Evolutionary conservation across 2,329 filamentous ascomycete species (phyloP), one percentile per base, ranked within the genome.

Genomic region (Alternaria gansuensis): DNA sequence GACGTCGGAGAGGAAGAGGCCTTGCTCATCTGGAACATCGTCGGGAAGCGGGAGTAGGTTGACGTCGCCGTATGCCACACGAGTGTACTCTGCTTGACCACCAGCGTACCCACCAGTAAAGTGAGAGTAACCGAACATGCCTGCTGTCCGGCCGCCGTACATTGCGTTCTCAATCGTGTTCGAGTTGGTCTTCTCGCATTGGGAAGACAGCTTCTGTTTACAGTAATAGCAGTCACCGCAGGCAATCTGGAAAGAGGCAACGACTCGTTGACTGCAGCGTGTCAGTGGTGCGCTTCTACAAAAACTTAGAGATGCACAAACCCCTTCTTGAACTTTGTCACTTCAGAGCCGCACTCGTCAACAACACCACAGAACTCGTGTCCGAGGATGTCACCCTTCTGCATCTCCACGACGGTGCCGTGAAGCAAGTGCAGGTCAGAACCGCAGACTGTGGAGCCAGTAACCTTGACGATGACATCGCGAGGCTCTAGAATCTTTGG

Each of bases 61-160:
- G 59, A 92, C 88, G 67, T 95, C 90, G 28, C 87, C 92, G 29
- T 88, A 85, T 0, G 93, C 92, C 7, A 96, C 91, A 7, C 92
- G 86, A 0, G 93, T 89, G 70, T 92, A 96, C 78, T 96, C 93
- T 4, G 92, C 90, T 77, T 96, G 93, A 0, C 92, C 92, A 48
- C 93, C 92, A 0, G 92, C 91, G 72, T 94, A 96, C 0, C 93
- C 93, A 6, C 92, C 92, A 0, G 90, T 93, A 72, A 96, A 91
- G 71, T 92, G 83, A 11, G 77, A 80, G 74, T 85, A 85, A 2
- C 83, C 83, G 59, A 85, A 85, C 78, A 83, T 82, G 71, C 86
- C 92, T 0, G 90, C 85, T 4, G 91, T 93, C 50, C 87, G 84
- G 2, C 87, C 87, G 11, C 92, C 92, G 72, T 95, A 96, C 87